Base-by-base conservation (phyloP, 1,284 basidiomycete species). In the Meira miltonrushii region DNA sequence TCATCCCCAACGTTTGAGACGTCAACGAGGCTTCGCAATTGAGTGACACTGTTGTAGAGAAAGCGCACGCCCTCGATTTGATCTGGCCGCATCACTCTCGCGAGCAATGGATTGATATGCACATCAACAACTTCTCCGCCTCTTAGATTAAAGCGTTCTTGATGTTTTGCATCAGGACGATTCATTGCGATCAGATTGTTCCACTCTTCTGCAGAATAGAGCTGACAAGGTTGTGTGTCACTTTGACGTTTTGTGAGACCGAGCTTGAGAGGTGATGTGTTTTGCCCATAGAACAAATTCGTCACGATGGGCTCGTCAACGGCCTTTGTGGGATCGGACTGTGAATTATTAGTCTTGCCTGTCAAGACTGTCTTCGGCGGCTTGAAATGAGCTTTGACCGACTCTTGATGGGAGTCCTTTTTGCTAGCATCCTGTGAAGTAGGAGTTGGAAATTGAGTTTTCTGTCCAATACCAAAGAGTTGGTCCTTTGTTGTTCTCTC, bases 51-150 rank as follows among this genome's bases (percentile, higher is more conserved):
- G 78, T 86, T 87, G 80, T 96, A 99, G 75, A 99, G 80, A 79
- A 98, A 98, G 88, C 96, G 96, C 63, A 97, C 94, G 65, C 94
- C 94, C 78, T 98, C 93, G 17, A 98, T 86, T 79, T 98, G 94
- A 85, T 98, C 95, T 12, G 95, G 95, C 46, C 94, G 85, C 41
- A 98, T 82, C 2, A 93, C 88, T 77, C 92, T 94, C 50, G 84
- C 81, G 33, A 98, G 81, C 46, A 84, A 83, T 2, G 94, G 94
- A 79, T 97, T 92, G 51, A 98, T 92, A 12, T 98, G 94, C 10
- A 98, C 94, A 55, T 74, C 72, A 19, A 74, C 67, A 19, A 71
- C 58, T 5, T 71, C 70, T 28, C 52, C 51, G 5, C 61, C 59
- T 28, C 43, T 49, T 69, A 84, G 85, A 77, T 91, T 92, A 69